Evolutionary conservation across 352 stramenopile species (phyloP).

Genomic region (Thalassiosira delicatula): DNA sequence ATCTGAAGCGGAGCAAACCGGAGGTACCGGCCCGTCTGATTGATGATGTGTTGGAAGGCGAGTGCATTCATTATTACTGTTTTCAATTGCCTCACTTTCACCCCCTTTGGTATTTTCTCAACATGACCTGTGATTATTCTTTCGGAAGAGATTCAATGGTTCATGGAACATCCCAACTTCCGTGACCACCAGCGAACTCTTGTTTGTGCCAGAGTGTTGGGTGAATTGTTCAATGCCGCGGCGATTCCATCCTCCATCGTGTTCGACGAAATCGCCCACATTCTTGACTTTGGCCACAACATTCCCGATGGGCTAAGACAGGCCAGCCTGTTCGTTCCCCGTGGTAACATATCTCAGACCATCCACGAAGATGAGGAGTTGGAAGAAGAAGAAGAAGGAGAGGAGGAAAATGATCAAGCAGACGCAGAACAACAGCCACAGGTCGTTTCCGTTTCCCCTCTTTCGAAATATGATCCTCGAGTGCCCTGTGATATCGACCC

Average conservation of each 20-base stretch:
- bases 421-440: slow-evolving; percentile 23
- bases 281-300: slow-evolving; percentile 95
- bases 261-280: slow-evolving; percentile 92
- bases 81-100: too few relatives aligned
- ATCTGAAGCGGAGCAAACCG: slow-evolving; percentile 87
- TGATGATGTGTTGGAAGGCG: slow-evolving; percentile 92
- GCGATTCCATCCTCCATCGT: slow-evolving; percentile 91
- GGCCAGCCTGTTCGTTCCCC: slow-evolving; percentile 55
- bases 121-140: too few relatives aligned
- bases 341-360: slow-evolving; percentile 69
- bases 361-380: slow-evolving; percentile 69
- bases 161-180: slow-evolving; percentile 86
- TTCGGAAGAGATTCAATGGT: slow-evolving; percentile 90
- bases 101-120: too few relatives aligned
- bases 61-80: too few relatives aligned
- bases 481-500: slow-evolving; percentile 90
- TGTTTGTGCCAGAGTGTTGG: slow-evolving; percentile 91
- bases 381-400: background rate
- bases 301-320: slow-evolving; percentile 80
- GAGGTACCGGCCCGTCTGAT: slow-evolving; percentile 90
- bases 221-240: slow-evolving; percentile 91
- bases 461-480: slow-evolving; percentile 81
- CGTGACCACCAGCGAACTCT: slow-evolving; percentile 92
- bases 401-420: background rate
- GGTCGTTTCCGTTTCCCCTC: slow-evolving; percentile 68